Percentiles rank a stretch among this genome's conserved stretches.
phyloP scores from a whole-genome alignment of 371 early-diverging fungal genomes.

The Basidiobolus meristosporus region DNA sequence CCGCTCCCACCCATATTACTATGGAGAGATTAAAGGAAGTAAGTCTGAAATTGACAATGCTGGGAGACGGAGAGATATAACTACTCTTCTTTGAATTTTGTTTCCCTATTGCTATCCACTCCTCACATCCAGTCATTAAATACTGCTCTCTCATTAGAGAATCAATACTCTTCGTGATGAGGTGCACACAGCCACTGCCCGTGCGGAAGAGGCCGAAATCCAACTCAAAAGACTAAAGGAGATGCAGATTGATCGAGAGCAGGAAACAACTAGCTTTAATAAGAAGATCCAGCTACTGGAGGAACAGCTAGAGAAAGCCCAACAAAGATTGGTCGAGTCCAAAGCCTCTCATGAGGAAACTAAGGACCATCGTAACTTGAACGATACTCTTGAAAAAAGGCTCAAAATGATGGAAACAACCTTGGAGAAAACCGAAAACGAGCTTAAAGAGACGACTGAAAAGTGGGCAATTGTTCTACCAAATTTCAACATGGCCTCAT shows the following conservation, averaged over 20 bases:
- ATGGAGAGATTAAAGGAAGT: no score
- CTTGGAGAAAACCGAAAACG: conserved; percentile 22
- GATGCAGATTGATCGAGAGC: conserved; percentile 40
- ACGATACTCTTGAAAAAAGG: conserved; percentile 34
- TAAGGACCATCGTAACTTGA: conserved; percentile 18
- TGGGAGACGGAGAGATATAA: no score
- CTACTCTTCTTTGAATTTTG: no score
- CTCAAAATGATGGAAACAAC: conserved; percentile 26
- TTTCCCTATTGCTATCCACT: no score
- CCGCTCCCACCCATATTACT: no score
- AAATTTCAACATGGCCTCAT: not conserved
- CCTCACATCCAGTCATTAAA: no score
- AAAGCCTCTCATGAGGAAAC: conserved; percentile 1
- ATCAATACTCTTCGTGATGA: conserved; percentile 41
- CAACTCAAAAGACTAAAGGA: conserved; percentile 37
- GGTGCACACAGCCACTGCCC: conserved; percentile 36
- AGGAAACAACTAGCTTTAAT: conserved; percentile 21
- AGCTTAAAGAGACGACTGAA: conserved; percentile 26
- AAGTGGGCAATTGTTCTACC: conserved; percentile 12
- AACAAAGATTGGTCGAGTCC: conserved; percentile 21
- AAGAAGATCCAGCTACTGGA: conserved; percentile 34
- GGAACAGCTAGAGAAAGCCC: conserved; percentile 41
- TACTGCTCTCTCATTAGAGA: no score
- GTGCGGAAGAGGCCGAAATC: conserved; percentile 43
- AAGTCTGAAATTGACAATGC: no score